phyloP scores from a whole-genome alignment of 1,139 yeast species.

The Suhomyces taliae region DNA sequence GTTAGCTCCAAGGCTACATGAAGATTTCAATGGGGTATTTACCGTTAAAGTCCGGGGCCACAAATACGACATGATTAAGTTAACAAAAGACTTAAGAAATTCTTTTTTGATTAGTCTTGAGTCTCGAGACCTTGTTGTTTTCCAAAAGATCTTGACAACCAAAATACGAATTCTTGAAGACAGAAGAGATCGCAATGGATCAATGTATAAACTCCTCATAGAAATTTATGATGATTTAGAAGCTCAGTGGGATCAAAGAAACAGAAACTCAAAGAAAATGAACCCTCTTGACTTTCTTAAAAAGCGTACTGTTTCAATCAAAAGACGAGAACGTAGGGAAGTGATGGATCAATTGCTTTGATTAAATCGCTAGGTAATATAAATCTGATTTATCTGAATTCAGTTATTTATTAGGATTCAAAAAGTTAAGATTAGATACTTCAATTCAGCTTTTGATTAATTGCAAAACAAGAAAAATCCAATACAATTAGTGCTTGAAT shows the following conservation, averaged over 20 bases:
- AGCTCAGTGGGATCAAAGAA: slow-evolving; percentile 1
- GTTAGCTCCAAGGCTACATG: neutral
- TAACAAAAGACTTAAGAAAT: neutral
- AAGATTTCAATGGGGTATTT: neutral
- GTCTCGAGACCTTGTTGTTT: neutral
- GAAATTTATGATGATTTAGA: slow-evolving; percentile 1
- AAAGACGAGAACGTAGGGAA: neutral
- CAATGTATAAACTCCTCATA: neutral
- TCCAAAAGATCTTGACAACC: neutral
- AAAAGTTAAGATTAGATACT: too few relatives aligned
- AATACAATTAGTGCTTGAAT: too few relatives aligned
- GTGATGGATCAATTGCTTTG: too few relatives aligned
- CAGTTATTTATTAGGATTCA: too few relatives aligned
- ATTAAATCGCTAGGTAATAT: too few relatives aligned
- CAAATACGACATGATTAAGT: neutral
- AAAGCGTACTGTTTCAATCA: neutral
- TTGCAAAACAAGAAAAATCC: too few relatives aligned
- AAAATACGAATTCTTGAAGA: neutral
- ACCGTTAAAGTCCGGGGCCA: neutral
- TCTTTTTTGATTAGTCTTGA: neutral
- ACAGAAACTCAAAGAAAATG: too few relatives aligned
- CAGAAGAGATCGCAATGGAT: neutral
- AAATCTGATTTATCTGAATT: too few relatives aligned
- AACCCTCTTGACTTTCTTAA: neutral
- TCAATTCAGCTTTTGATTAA: too few relatives aligned